These are phyloP conservation scores for Calonectria honghensis DNA, from an alignment of 2,329 filamentous ascomycete genomes.

Conservation along the genomic window DNA sequence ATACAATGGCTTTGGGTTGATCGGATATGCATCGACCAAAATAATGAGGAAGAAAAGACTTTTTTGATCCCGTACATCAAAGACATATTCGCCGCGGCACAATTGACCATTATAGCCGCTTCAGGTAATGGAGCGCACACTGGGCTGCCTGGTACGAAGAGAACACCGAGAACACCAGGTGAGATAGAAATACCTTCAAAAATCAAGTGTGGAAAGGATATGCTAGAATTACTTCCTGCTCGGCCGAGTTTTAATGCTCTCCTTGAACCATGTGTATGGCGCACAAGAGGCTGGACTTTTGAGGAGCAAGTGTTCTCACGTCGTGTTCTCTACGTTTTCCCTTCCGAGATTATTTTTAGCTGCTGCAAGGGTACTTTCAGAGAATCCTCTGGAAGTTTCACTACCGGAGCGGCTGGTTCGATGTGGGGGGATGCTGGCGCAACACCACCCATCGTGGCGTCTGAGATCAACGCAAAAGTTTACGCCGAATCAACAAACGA, in stretches of 20 bases:
- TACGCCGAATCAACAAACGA: neutral
- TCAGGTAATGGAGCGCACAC: neutral
- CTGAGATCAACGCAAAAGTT: neutral
- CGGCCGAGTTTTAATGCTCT: conserved; percentile 4
- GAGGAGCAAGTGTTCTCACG: conserved; percentile 3
- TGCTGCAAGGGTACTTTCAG: conserved; percentile 6
- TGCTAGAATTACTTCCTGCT: neutral
- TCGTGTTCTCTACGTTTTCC: neutral
- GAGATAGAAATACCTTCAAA: neutral
- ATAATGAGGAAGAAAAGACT: neutral
- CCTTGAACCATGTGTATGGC: conserved; percentile 4
- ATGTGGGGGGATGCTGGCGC: neutral
- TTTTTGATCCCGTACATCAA: conserved; percentile 14
- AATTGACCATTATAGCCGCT: neutral
- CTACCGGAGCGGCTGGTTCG: neutral
- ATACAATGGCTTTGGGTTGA: conserved; percentile 2
- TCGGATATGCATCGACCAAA: neutral
- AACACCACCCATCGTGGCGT: neutral
- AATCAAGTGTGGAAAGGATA: neutral
- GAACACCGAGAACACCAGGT: neutral
- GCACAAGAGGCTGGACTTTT: conserved; percentile 6
- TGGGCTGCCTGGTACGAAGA: neutral
- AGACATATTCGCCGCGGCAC: conserved; percentile 6
- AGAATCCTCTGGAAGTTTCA: neutral
- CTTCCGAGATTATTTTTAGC: neutral